Conservation (phyloP, 805 yeast genomes). For the Saccharomycopsis fibuligera region DNA sequence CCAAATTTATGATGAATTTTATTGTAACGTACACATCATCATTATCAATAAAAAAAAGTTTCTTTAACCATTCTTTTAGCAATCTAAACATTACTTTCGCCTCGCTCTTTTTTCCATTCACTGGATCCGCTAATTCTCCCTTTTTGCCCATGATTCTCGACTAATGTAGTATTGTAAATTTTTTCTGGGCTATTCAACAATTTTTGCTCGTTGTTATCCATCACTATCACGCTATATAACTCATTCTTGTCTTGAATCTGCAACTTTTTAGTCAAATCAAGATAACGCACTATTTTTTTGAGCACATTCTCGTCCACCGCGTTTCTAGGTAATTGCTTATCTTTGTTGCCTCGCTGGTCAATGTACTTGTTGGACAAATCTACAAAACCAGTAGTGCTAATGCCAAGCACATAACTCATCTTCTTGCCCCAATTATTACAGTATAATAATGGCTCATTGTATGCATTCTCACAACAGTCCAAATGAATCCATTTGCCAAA, state of each 20-base stretch:
- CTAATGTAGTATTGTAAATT: conserved; percentile 12
- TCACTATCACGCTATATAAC: conserved; percentile 31
- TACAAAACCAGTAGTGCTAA: conserved; percentile 49
- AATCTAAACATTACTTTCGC: too few relatives aligned
- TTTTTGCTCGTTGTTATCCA: conserved; percentile 33
- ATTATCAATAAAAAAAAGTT: not conserved
- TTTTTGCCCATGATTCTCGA: conserved; percentile 24
- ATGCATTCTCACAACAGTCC: conserved; percentile 83
- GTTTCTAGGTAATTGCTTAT: conserved; percentile 40
- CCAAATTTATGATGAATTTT: not conserved
- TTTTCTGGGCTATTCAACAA: conserved; percentile 24
- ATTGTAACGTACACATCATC: not conserved
- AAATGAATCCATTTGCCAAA: conserved; percentile 76
- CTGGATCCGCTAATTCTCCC: conserved; percentile 68
- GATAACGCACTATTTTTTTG: conserved; percentile 31
- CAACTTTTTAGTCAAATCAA: conserved; percentile 31
- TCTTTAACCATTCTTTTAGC: not conserved
- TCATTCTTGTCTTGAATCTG: conserved; percentile 32
- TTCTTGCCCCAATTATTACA: conserved; percentile 86
- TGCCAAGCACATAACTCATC: conserved; percentile 83
- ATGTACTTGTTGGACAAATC: conserved; percentile 74
- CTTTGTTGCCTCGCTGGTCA: conserved; percentile 27
- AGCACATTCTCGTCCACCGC: conserved; percentile 35
- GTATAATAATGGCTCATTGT: conserved; percentile 74
- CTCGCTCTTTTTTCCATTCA: conserved; percentile 72